Percentiles rank a stretch among this genome's conserved stretches.
Conservation (phyloP, 768 basidiomycete species). For the Boletus pseudopeckii region DNA sequence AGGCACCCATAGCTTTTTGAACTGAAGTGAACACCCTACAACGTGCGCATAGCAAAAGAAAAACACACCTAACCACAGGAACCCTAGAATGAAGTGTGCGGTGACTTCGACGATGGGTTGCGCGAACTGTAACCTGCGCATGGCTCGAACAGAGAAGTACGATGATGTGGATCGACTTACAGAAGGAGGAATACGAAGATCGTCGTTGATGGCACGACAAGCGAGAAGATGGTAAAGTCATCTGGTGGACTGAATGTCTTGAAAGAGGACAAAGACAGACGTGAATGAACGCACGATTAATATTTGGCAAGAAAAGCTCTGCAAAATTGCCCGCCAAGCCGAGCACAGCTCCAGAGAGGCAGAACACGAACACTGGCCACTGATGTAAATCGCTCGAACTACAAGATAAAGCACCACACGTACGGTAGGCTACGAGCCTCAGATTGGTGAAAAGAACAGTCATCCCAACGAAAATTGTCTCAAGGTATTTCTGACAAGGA, state of each 20-base stretch:
- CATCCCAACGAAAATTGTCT: constrained; percentile 35
- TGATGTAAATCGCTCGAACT: constrained; percentile 21
- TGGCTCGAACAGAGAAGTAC: not conserved
- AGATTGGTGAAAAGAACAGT: constrained; percentile 59
- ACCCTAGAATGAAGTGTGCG: constrained; percentile 50
- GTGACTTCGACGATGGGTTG: constrained; percentile 62
- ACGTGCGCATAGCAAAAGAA: not conserved
- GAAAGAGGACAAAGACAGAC: constrained; percentile 1
- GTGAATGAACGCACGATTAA: constrained; percentile 49
- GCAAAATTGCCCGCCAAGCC: constrained; percentile 71
- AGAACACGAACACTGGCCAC: constrained; percentile 35
- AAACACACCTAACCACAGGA: constrained; percentile 66
- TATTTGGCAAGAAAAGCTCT: constrained; percentile 57
- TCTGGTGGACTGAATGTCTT: constrained; percentile 35
- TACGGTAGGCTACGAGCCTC: constrained; percentile 51
- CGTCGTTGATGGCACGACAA: constrained; percentile 63
- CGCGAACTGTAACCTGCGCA: constrained; percentile 61
- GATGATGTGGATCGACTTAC: constrained; percentile 35
- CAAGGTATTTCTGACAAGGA: not conserved
- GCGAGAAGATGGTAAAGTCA: constrained; percentile 67
- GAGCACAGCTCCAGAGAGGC: constrained; percentile 51
- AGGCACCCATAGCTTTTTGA: constrained; percentile 64
- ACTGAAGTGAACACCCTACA: constrained; percentile 6
- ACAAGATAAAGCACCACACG: constrained; percentile 22
- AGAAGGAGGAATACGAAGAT: constrained; percentile 58